These are phyloP conservation scores for Microbotryum lychnidis-dioicae DNA, from an alignment of 1,284 basidiomycete genomes.

Conservation along the genomic window DNA sequence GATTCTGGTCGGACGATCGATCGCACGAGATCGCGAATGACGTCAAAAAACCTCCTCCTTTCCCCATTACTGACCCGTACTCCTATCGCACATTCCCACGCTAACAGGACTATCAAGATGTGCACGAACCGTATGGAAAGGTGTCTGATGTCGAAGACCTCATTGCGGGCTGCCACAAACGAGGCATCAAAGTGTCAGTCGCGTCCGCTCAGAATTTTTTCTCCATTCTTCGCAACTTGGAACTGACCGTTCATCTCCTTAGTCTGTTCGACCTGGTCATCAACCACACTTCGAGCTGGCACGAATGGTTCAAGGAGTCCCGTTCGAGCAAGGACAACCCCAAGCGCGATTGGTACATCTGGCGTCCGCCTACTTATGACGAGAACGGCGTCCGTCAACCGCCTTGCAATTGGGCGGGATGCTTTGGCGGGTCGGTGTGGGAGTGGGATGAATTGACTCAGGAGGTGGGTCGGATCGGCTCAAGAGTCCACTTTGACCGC, in stretches of 20 bases:
- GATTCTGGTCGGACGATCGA: too few relatives aligned
- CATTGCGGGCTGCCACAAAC: slow-evolving; percentile 52
- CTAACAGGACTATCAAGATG: slow-evolving; percentile 55
- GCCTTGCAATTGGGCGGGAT: slow-evolving; percentile 64
- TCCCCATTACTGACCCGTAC: too few relatives aligned
- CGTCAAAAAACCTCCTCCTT: too few relatives aligned
- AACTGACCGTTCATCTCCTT: background rate
- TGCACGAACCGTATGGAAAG: slow-evolving; percentile 65
- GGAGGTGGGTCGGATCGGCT: slow-evolving; percentile 38
- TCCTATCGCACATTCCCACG: too few relatives aligned
- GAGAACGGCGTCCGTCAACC: slow-evolving; percentile 48
- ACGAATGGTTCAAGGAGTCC: slow-evolving; percentile 67
- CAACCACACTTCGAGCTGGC: slow-evolving; percentile 70
- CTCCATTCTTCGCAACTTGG: background rate
- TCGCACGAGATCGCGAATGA: too few relatives aligned
- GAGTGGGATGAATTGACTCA: slow-evolving; percentile 58
- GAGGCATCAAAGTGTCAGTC: slow-evolving; percentile 51
- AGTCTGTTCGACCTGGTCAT: slow-evolving; percentile 66
- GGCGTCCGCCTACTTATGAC: background rate
- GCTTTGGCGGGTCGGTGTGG: slow-evolving; percentile 67
- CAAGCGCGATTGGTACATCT: slow-evolving; percentile 54
- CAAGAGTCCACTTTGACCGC: too few relatives aligned
- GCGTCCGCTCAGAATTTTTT: too few relatives aligned
- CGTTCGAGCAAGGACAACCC: slow-evolving; percentile 51
- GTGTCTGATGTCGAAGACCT: slow-evolving; percentile 62